These are phyloP conservation scores for Tylopilus intermedius DNA, from an alignment of 768 basidiomycete species.

Conservation along the genomic window DNA sequence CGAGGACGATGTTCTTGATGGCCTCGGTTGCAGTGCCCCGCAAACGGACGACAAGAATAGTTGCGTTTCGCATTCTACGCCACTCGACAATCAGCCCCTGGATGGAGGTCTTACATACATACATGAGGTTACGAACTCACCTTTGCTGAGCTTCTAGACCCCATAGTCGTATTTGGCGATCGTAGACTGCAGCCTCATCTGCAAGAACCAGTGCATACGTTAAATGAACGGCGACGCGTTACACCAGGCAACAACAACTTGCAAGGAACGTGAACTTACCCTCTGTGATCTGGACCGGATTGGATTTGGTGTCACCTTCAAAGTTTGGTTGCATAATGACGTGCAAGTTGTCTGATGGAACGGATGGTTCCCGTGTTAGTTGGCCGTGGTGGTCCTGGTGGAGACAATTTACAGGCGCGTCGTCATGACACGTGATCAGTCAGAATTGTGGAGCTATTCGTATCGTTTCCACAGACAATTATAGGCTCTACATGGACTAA, in stretches of 20 bases:
- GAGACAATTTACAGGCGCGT: background rate
- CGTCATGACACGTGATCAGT: constrained; percentile 14
- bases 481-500: background rate
- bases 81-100: constrained; percentile 6
- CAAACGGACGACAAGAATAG: constrained; percentile 76
- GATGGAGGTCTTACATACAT: background rate
- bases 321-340: constrained; percentile 17
- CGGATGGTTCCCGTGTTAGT: too few relatives aligned
- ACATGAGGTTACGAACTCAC: constrained; percentile 36
- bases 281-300: constrained; percentile 58
- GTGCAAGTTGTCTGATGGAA: background rate
- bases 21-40: constrained; percentile 86
- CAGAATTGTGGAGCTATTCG: background rate
- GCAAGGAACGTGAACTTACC: constrained; percentile 38
- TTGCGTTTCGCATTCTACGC: constrained; percentile 86
- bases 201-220: background rate
- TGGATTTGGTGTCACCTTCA: constrained; percentile 31
- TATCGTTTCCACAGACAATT: background rate
- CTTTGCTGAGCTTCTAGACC: constrained; percentile 96
- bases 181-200: constrained; percentile 84
- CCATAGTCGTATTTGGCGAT: constrained; percentile 96
- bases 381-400: background rate
- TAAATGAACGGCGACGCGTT: background rate
- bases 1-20: constrained; percentile 96
- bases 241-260: background rate